A percentile compares a stretch with the other conserved stretches of the same genome.
Conservation (phyloP, 345 rosid genomes). For the Lumnitzera racemosa region DNA sequence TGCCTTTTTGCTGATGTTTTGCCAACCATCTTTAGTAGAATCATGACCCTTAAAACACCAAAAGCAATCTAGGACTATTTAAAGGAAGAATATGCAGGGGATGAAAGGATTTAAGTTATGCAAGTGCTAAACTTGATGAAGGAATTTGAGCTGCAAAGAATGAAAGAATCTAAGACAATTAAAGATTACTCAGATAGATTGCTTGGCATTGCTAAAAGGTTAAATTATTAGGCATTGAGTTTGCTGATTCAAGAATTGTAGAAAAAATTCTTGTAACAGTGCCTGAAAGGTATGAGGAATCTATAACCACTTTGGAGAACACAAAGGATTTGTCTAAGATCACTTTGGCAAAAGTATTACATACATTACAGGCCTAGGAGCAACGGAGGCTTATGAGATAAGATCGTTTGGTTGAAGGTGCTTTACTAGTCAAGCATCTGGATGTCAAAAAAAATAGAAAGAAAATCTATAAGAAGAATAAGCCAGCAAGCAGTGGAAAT, state of each 20-base stretch:
- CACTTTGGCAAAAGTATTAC: not conserved
- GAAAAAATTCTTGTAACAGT: not conserved
- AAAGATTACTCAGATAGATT: not conserved
- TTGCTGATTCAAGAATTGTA: not conserved
- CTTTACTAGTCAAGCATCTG: no score
- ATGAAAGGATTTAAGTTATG: not conserved
- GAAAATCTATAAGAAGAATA: no score
- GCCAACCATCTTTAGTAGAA: no score
- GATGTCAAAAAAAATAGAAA: no score
- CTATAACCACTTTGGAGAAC: not conserved
- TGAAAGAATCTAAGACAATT: not conserved
- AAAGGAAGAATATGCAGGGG: not conserved
- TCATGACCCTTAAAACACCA: not conserved
- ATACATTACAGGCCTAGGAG: not conserved
- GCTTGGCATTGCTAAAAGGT: not conserved
- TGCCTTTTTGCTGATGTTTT: no score
- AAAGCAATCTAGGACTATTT: conserved; percentile 1
- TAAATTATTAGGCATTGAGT: not conserved
- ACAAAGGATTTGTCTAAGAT: not conserved
- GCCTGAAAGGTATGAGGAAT: not conserved
- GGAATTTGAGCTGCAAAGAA: not conserved
- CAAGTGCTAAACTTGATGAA: not conserved
- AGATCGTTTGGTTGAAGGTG: not conserved
- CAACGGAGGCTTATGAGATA: not conserved
- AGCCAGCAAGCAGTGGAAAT: no score